A percentile compares a stretch with the other conserved stretches of the same genome.
Conservation (phyloP, 805 yeast species). For the Helenozyma baotianmanensis region DNA sequence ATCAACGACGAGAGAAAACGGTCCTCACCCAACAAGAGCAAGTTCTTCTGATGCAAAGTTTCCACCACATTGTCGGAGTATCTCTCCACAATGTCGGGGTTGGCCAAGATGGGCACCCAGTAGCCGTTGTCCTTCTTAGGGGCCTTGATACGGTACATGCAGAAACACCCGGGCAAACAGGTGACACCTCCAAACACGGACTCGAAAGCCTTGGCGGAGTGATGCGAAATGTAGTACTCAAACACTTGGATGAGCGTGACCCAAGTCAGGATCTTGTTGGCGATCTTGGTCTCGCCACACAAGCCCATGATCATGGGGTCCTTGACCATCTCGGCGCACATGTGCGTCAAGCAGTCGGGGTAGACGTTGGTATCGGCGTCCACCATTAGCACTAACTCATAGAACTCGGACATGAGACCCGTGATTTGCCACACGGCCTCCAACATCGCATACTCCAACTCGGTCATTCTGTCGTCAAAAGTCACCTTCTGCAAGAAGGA, state of each 20-base stretch:
- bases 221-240: slow-evolving; percentile 90
- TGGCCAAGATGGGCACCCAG: slow-evolving; percentile 93
- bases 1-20: slow-evolving; percentile 78
- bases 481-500: slow-evolving; percentile 82
- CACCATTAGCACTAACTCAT: slow-evolving; percentile 83
- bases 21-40: slow-evolving; percentile 85
- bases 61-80: slow-evolving; percentile 82
- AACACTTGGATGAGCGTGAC: slow-evolving; percentile 91
- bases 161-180: slow-evolving; percentile 93
- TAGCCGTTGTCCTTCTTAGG: slow-evolving; percentile 68
- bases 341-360: slow-evolving; percentile 84
- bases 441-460: slow-evolving; percentile 75
- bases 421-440: slow-evolving; percentile 75
- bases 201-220: slow-evolving; percentile 90
- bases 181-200: slow-evolving; percentile 94
- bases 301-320: slow-evolving; percentile 87
- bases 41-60: slow-evolving; percentile 81
- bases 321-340: slow-evolving; percentile 84
- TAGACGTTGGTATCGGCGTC: slow-evolving; percentile 90
- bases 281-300: slow-evolving; percentile 91
- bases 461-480: slow-evolving; percentile 92
- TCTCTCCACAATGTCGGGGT: slow-evolving; percentile 89
- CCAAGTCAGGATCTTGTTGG: slow-evolving; percentile 80
- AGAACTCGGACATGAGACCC: slow-evolving; percentile 77
- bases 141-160: slow-evolving; percentile 84